Conservation (phyloP, 225 moss, liverwort and hornwort species). For the Pseudoscleropodium purum region DNA sequence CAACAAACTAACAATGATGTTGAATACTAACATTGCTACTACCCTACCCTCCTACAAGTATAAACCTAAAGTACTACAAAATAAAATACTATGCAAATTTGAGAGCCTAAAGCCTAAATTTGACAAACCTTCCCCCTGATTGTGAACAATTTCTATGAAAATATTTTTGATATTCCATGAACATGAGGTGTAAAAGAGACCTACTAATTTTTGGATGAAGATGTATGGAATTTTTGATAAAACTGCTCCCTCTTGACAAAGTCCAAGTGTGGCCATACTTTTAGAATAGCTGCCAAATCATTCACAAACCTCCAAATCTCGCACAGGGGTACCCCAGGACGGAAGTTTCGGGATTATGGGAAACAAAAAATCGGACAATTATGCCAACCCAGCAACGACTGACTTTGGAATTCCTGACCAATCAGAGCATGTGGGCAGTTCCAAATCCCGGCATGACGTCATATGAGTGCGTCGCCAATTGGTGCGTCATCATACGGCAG, state of each 20-base stretch:
- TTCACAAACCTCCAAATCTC: background rate
- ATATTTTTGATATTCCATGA: too few species aligned
- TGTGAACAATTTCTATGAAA: too few species aligned
- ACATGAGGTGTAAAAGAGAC: too few species aligned
- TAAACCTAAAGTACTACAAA: accelerated
- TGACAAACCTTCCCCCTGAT: too few species aligned
- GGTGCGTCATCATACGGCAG: background rate
- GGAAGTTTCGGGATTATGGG: background rate
- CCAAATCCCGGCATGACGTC: background rate
- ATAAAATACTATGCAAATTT: background rate
- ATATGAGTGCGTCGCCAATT: background rate
- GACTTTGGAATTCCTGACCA: background rate
- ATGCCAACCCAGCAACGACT: background rate
- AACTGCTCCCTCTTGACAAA: background rate
- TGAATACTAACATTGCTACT: background rate
- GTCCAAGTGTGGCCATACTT: background rate
- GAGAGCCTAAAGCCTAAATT: background rate
- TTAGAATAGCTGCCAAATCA: background rate
- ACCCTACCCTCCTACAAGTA: background rate
- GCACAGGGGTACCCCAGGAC: too few species aligned
- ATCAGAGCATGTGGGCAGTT: background rate
- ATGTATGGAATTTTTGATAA: too few species aligned
- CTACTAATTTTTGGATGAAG: too few species aligned
- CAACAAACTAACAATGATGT: accelerated
- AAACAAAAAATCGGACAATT: background rate